A percentile compares a stretch with the other conserved stretches of the same genome.
phyloP scores from a whole-genome alignment of 768 basidiomycete genomes.

The Suillus variegatus region DNA sequence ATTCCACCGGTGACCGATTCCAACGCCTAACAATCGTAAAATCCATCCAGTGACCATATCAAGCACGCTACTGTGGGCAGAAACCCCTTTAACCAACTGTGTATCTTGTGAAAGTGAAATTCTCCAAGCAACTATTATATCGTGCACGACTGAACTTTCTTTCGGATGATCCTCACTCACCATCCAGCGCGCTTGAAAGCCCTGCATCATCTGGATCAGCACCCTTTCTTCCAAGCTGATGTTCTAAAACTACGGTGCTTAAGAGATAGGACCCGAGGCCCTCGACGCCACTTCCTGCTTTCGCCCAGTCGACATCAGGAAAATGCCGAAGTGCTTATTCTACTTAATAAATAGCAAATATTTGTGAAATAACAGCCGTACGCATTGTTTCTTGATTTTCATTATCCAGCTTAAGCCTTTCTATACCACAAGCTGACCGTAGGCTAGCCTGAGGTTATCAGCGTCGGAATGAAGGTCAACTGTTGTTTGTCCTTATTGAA shows the following conservation, averaged over 20 bases:
- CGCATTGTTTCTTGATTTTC: too few relatives aligned
- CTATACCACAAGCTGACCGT: too few relatives aligned
- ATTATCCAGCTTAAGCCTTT: too few relatives aligned
- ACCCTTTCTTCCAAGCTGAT: not conserved
- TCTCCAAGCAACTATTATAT: not conserved
- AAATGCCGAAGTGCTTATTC: too few relatives aligned
- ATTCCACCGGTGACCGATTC: not conserved
- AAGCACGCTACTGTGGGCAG: not conserved
- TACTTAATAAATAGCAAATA: too few relatives aligned
- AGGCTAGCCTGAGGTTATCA: too few relatives aligned
- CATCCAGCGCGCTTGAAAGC: not conserved
- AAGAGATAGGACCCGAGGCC: not conserved
- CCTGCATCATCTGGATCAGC: not conserved
- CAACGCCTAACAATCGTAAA: not conserved
- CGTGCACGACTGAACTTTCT: not conserved
- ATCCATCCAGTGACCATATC: not conserved
- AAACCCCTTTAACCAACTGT: not conserved
- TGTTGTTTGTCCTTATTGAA: slow-evolving; percentile 22
- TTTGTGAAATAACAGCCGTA: too few relatives aligned
- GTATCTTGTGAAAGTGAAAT: not conserved
- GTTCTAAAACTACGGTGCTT: not conserved
- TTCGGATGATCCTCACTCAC: not conserved
- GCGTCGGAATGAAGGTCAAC: not conserved
- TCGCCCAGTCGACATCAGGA: too few relatives aligned
- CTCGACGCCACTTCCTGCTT: too few relatives aligned